A percentile compares a stretch with the other conserved stretches of the same genome.
These are phyloP conservation scores for Yarrowia sp. DNA, from an alignment of 805 yeast species.

Conservation along the genomic window DNA sequence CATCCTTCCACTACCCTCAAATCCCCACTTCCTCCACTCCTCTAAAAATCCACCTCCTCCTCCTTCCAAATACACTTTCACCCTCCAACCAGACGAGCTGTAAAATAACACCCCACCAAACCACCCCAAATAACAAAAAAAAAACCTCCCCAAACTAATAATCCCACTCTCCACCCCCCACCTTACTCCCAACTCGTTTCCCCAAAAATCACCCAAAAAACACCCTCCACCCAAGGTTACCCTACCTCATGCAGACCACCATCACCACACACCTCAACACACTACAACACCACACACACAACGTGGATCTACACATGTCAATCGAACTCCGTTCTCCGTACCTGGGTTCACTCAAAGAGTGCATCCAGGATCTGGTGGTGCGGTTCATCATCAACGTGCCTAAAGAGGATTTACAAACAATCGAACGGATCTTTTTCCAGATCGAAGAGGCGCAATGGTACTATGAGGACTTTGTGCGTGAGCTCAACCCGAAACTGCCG, in stretches of 20 bases:
- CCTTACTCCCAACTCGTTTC: background rate
- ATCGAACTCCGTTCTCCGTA: conserved; percentile 13
- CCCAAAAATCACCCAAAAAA: too few relatives aligned
- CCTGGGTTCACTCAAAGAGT: conserved; percentile 33
- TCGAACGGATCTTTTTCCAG: conserved; percentile 82
- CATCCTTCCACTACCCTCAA: too few relatives aligned
- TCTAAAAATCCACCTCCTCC: too few relatives aligned
- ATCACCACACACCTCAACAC: background rate
- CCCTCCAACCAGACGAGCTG: too few relatives aligned
- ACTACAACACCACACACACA: background rate
- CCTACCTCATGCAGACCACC: conserved; percentile 20
- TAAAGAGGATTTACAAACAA: conserved; percentile 78
- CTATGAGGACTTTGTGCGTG: conserved; percentile 78
- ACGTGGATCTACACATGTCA: background rate
- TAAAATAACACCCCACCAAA: too few relatives aligned
- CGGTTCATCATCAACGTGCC: conserved; percentile 92
- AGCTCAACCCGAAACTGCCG: conserved; percentile 72
- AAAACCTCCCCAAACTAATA: too few relatives aligned
- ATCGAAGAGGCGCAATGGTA: conserved; percentile 99
- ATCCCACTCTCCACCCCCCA: too few relatives aligned
- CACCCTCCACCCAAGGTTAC: conserved; percentile 1
- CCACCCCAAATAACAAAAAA: too few relatives aligned
- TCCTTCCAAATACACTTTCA: too few relatives aligned
- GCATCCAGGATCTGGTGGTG: conserved; percentile 65
- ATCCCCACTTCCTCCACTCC: too few relatives aligned